Evolutionary conservation across 495 filamentous ascomycete species (phyloP), one percentile per base, ranked within the genome.

Genomic region (Penicillium macrosclerotiorum): DNA sequence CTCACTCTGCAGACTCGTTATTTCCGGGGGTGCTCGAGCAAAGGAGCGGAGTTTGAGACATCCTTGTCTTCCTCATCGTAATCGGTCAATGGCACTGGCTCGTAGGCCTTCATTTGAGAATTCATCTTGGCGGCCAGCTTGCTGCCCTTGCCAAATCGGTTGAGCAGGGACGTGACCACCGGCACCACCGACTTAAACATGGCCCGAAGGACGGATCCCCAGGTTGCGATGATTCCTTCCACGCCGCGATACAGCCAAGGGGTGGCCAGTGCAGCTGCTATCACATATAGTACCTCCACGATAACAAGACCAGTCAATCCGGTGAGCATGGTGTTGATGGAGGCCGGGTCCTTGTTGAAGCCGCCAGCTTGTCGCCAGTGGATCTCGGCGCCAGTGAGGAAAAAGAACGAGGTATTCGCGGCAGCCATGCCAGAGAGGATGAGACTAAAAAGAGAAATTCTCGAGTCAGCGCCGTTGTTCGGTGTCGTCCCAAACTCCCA

Each of bases 291-390:
- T 0, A 26, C 53, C 17, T 63, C 61, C 17, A 65, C 62, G 34
- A 68, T 64, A 2, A 67, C 37, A 14, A 67, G 64, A n/a, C 65
- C 63, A 19, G 64, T 65, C 36, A 71, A 36, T n/a, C 67, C 67
- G 19, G 67, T 65, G 5, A 71, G 57, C 2, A 71, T 44, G 8
- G 65, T 68, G 20, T 62, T 56, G 26, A 67, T 57, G 20, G 63
- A 63, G 14, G 67, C 65, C 3, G 67, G 61, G 49, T 71, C 65
- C 25, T 50, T 49, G 37, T 65, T 60, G 47, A 67, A 62, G 23
- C 55, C 50, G 17, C 51, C 56, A 25, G 64, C 65, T 32, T 68
- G 65, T 37, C 56, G 55, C 67, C 67, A 71, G 55, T 71, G 65
- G 25, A 71, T 68, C 34, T 71, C 67, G 12, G 67, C 65, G 5